Conservation (phyloP, 257 asterid genomes). For the Nemophila menziesii region DNA sequence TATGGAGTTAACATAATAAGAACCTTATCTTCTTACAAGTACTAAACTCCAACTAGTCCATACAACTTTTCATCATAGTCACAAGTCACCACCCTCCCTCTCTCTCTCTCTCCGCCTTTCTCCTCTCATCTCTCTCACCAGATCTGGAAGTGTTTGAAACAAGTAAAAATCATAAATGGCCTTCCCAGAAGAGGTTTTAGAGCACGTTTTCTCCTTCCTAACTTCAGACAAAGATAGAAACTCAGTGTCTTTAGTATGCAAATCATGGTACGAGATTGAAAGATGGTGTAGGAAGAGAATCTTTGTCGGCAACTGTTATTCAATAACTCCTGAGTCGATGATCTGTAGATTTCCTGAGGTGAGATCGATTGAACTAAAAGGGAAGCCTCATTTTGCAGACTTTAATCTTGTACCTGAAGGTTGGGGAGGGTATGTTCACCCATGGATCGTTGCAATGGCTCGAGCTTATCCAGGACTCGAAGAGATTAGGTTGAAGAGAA, state of each 20-base stretch:
- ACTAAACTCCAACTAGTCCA: too few relatives aligned
- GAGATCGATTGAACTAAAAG: slow-evolving; percentile 63
- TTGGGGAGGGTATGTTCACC: slow-evolving; percentile 69
- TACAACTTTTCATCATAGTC: too few relatives aligned
- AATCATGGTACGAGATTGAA: slow-evolving; percentile 89
- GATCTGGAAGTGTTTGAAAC: background rate
- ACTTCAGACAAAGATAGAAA: slow-evolving; percentile 55
- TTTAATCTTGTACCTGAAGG: slow-evolving; percentile 85
- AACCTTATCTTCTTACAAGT: too few relatives aligned
- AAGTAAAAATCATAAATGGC: background rate
- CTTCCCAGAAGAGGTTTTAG: slow-evolving; percentile 81
- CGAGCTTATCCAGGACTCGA: slow-evolving; percentile 62
- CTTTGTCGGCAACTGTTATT: slow-evolving; percentile 77
- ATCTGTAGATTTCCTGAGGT: slow-evolving; percentile 74
- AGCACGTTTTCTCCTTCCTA: slow-evolving; percentile 67
- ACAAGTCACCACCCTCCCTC: too few relatives aligned
- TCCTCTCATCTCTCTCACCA: background rate
- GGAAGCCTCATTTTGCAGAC: slow-evolving; percentile 94
- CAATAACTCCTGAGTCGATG: slow-evolving; percentile 55
- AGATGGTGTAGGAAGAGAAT: slow-evolving; percentile 73
- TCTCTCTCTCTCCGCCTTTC: background rate
- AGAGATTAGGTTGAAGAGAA: slow-evolving; percentile 75
- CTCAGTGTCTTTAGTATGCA: slow-evolving; percentile 75
- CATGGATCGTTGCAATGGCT: slow-evolving; percentile 67
- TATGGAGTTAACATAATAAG: too few relatives aligned